Evolutionary conservation across 352 stramenopile genomes (phyloP), one percentile per base, ranked within the genome.

Genomic region (Globisporangium rhizosaccharum): DNA sequence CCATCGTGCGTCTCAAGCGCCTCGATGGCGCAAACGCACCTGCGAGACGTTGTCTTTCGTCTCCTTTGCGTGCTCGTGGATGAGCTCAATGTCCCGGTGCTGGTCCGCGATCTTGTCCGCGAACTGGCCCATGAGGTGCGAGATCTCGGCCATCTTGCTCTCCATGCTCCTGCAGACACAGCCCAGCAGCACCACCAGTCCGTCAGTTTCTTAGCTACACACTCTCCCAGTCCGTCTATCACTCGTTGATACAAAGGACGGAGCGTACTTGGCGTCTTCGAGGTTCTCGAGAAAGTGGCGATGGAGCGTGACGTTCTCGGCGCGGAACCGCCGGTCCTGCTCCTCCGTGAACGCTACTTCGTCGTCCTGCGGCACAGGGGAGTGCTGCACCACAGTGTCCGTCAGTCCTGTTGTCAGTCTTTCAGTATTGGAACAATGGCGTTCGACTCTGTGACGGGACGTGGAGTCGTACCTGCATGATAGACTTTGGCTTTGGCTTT

Each of bases 271-370:
- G 41, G 80, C 85, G 62, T 92, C 85, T 42, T 93, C 85, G 12
- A 95, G 62, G 53, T 92, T 89, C 65, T 95, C 83, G 59, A 91
- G 80, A 42, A 95, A 90, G 44, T 95, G 85, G 20, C 79, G 82
- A 62, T 93, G 83, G 41, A 95, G 56, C 59, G 69, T 79, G 18
- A 90, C 61, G 53, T 93, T 92, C 61, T 95, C 85, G 5, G 76
- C 72, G 41, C 70, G 71, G 62, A 92, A 89, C 2, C 73, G 78
- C 12, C 62, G 65, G 0, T 84, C 57, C 56, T 92, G 61, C 17
- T 85, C 75, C n/a, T 89, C 73, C 2, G 80, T 82, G 59, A 92
- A 82, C 62, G 79, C 70, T 28, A 85, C 57, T 15, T 77, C 66
- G 18, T 51, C 30, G 48, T 76, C 37, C 85, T 69, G 0, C 51